Evolutionary conservation across 2,329 filamentous ascomycete genomes (phyloP).

Genomic region (Aspergillus brasiliensis): DNA sequence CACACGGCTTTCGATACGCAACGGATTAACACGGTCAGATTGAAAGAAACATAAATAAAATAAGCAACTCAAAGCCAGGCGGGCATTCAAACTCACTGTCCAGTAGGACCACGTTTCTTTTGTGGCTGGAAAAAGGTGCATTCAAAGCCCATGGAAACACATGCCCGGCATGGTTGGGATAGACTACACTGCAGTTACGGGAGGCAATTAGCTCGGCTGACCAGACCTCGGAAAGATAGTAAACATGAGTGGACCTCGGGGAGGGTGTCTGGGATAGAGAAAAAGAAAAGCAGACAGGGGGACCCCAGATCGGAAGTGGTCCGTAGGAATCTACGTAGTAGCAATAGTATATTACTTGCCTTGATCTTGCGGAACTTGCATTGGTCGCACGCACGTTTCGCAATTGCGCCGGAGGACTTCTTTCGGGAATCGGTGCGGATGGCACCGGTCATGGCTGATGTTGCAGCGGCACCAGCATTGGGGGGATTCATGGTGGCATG

Average conservation of each 20-base stretch:
- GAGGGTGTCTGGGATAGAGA: not conserved
- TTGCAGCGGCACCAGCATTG: conserved; percentile 20
- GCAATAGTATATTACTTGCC: conserved; percentile 27
- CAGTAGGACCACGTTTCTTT: conserved; percentile 45
- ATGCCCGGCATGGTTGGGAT: conserved; percentile 42
- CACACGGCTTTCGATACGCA: conserved; percentile 32
- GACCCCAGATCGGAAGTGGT: not conserved
- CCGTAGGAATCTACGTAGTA: not conserved
- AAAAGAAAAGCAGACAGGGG: not conserved
- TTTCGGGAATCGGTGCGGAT: conserved; percentile 29
- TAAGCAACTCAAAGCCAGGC: not conserved
- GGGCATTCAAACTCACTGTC: conserved; percentile 34
- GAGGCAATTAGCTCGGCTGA: not conserved
- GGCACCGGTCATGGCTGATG: conserved; percentile 22
- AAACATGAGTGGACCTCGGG: not conserved
- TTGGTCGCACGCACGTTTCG: conserved; percentile 45
- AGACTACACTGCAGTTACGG: conserved; percentile 38
- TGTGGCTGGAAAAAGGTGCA: conserved; percentile 47
- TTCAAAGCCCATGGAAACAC: conserved; percentile 41
- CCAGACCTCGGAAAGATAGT: not conserved
- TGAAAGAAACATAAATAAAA: no score
- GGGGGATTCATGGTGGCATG: conserved; percentile 29
- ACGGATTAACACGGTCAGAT: not conserved
- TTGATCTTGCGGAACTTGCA: conserved; percentile 45
- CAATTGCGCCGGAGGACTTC: conserved; percentile 26